Percentiles rank a stretch among this genome's conserved stretches.
phyloP scores from a whole-genome alignment of 2,329 filamentous ascomycete species.

The Epichloe sp. region DNA sequence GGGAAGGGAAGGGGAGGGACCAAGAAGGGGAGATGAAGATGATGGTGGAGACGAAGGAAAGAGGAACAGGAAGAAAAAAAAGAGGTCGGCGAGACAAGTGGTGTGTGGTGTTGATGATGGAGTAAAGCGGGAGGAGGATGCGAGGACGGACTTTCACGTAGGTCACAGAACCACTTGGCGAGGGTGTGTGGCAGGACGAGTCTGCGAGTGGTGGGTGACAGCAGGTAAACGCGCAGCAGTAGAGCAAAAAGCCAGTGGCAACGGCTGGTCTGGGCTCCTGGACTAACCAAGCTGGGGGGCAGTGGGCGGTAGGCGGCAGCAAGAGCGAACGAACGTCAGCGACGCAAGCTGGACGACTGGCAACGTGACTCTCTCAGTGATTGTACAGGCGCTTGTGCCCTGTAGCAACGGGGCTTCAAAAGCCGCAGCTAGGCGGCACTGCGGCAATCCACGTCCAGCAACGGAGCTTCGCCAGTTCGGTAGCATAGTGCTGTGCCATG shows the following conservation, averaged over 20 bases:
- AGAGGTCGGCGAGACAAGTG: slow-evolving; percentile 6
- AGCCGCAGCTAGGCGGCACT: too few relatives aligned
- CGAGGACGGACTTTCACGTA: slow-evolving; percentile 6
- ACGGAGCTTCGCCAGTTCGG: too few relatives aligned
- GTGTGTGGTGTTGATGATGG: slow-evolving; percentile 7
- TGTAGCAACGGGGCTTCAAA: too few relatives aligned
- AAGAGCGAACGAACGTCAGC: not conserved
- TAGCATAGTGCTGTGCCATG: not conserved
- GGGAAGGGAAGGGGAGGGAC: slow-evolving; percentile 12
- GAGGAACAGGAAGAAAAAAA: slow-evolving; percentile 11
- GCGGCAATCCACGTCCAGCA: too few relatives aligned
- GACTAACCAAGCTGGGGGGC: slow-evolving; percentile 4
- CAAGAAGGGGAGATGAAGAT: slow-evolving; percentile 14
- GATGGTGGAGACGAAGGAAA: slow-evolving; percentile 16
- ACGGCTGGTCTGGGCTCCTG: slow-evolving; percentile 7
- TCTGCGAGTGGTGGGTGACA: not conserved
- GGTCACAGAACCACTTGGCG: not conserved
- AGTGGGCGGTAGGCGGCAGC: not conserved
- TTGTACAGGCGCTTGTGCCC: too few relatives aligned
- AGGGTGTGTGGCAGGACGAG: not conserved
- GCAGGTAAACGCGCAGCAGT: not conserved
- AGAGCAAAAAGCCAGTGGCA: slow-evolving; percentile 6
- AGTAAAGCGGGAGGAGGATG: slow-evolving; percentile 6
- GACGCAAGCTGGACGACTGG: too few relatives aligned
- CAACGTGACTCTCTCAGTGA: not conserved